Conservation (phyloP, 2,329 filamentous ascomycete genomes). For the Hypoxylon sp. region DNA sequence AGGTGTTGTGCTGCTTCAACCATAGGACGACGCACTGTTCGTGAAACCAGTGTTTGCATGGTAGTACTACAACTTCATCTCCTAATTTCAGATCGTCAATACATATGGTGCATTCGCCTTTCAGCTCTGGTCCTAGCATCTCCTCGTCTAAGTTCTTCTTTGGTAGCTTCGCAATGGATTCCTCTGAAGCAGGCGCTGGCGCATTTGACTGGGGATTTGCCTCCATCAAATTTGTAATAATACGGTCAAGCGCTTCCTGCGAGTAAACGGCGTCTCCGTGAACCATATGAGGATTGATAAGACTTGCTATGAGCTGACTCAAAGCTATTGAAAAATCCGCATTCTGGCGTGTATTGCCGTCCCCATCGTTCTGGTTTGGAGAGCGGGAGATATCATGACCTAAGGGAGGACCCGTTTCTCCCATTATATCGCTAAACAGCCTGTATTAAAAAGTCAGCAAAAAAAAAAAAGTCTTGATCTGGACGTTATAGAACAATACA, state of each 20-base stretch:
- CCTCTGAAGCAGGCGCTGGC: conserved; percentile 81
- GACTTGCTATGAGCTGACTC: conserved; percentile 63
- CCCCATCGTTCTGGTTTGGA: conserved; percentile 40
- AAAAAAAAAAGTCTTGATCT: conserved; percentile 41
- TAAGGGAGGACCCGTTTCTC: conserved; percentile 53
- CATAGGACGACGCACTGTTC: conserved; percentile 83
- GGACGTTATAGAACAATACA: background rate
- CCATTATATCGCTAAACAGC: conserved; percentile 61
- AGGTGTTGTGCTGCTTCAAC: conserved; percentile 92
- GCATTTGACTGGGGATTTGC: conserved; percentile 80
- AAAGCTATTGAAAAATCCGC: conserved; percentile 56
- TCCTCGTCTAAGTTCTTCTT: conserved; percentile 76
- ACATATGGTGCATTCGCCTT: conserved; percentile 92
- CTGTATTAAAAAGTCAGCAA: conserved; percentile 55
- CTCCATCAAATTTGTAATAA: conserved; percentile 91
- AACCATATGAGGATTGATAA: conserved; percentile 65
- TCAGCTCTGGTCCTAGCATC: conserved; percentile 74
- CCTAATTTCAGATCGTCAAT: conserved; percentile 84
- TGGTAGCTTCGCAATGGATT: conserved; percentile 78
- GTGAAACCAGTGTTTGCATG: conserved; percentile 96
- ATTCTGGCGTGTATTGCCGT: conserved; percentile 40
- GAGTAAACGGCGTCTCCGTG: conserved; percentile 88
- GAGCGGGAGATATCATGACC: conserved; percentile 41
- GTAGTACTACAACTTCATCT: conserved; percentile 80
- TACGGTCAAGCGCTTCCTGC: conserved; percentile 89